Base-by-base conservation (phyloP, 108 stramenopile genomes). In the Nannochloropsis salina region DNA sequence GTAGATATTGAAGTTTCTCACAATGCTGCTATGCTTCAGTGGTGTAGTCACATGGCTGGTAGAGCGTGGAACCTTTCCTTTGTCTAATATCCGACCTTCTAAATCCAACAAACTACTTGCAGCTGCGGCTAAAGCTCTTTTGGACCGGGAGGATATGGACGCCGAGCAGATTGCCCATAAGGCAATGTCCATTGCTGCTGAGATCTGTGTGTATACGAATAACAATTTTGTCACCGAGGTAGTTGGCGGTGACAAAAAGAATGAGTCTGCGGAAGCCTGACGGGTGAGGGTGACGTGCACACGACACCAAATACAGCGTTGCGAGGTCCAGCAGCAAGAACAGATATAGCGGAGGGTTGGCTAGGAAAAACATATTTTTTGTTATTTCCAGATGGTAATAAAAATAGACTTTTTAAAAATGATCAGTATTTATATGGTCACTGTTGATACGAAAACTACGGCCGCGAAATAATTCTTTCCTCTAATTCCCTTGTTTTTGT, bases 191-290 rank as follows among this genome's bases (percentile, higher is more conserved):
- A 93, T 99, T 80, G 98, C 98, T 15, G 89, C 95, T 11, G 96
- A 97, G 43, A 96, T 99, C 93, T 97, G 97, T 87, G 94, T 97
- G 61, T 97, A 98, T 86, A 99, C 98, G 80, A 99, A 99, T 90
- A 92, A 94, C 83, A 90, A 95, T 40, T 97, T 95, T 84, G 92
- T 86, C 42, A 83, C 93, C 42, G 94, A 95, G 87, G 88, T 90
- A 18, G 89, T 94, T 42, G 92, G 92, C 41, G 92, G 84, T 9
- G 86, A 90, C 41, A 91, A 94, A 22, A 82, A 87, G 43, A 51
- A 44, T 8, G 82, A 86, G 86, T 31, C 31, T 31, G 31, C 31
- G 31, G 31, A 31, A 31, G 31, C 31, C 31, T 31, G 31, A 31
- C 31, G 31, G 31, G 31, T 31, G 31, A 31, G 40, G 22, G 81